Evolutionary conservation across 169 alveolate genomes (phyloP).

Genomic region (Cryptosporidium sp.): DNA sequence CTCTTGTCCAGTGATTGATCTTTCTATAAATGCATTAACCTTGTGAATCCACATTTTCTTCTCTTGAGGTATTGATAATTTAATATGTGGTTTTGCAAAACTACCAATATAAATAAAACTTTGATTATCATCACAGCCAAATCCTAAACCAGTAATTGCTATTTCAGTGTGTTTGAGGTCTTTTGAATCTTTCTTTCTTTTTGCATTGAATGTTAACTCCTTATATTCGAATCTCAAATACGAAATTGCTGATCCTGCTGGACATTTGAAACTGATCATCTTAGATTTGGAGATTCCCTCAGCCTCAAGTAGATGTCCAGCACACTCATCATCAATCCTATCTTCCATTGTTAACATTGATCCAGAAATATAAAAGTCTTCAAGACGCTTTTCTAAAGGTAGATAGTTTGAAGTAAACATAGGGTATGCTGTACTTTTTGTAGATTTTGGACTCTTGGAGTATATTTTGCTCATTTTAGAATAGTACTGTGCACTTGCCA

Average conservation of each 20-base stretch:
- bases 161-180: constrained; percentile 28
- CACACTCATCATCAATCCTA: constrained; percentile 51
- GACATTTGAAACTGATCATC: constrained; percentile 57
- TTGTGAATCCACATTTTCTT: constrained; percentile 62
- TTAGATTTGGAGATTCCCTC: constrained; percentile 4
- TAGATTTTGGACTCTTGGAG: constrained; percentile 15
- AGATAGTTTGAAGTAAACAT: constrained; percentile 3
- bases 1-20: constrained; percentile 63
- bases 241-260: constrained; percentile 42
- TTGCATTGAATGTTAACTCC: constrained; percentile 37
- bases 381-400: constrained; percentile 12
- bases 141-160: constrained; percentile 64
- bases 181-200: constrained; percentile 1
- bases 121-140: constrained; percentile 66
- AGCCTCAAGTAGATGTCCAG: constrained; percentile 42
- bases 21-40: constrained; percentile 7
- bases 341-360: constrained; percentile 45
- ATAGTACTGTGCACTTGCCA: constrained; percentile 29
- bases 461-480: constrained; percentile 41
- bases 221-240: constrained; percentile 36
- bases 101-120: constrained; percentile 61
- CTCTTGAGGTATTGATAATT: constrained; percentile 35
- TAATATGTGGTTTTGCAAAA: background rate
- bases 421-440: background rate
- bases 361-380: constrained; percentile 25